phyloP scores from a whole-genome alignment of 352 stramenopile species.

The Phytophthora fragariae region DNA sequence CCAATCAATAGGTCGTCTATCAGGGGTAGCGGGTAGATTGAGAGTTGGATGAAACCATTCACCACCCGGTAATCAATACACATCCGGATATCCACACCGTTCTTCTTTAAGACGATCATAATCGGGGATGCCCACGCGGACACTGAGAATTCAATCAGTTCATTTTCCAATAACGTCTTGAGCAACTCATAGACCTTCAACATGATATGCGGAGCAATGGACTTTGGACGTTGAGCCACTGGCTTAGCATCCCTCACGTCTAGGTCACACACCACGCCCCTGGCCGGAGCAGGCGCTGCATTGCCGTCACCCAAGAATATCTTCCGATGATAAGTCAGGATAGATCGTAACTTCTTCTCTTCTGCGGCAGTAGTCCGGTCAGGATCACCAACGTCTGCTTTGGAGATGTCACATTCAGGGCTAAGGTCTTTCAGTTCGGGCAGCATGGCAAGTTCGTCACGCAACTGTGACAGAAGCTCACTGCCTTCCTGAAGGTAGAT shows the following conservation, averaged over 20 bases:
- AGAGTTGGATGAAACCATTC: not conserved
- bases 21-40: slow-evolving; percentile 4
- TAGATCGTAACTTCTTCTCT: not conserved
- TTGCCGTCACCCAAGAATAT: slow-evolving; percentile 14
- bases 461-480: slow-evolving; percentile 5
- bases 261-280: slow-evolving; percentile 6
- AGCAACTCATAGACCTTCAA: not conserved
- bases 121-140: not conserved
- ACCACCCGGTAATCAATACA: too few species aligned
- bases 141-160: not conserved
- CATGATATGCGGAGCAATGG: not conserved
- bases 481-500: slow-evolving; percentile 9
- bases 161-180: not conserved
- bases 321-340: not conserved
- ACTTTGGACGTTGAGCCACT: not conserved
- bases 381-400: not conserved
- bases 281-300: slow-evolving; percentile 3
- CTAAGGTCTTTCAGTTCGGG: slow-evolving; percentile 1
- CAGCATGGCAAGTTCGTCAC: slow-evolving; percentile 6
- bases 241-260: slow-evolving; percentile 1
- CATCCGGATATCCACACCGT: too few species aligned
- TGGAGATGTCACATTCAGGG: not conserved
- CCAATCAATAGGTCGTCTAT: slow-evolving; percentile 6
- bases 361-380: not conserved
- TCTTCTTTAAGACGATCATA: too few species aligned